Evolutionary conservation across 225 moss, liverwort and hornwort species (phyloP), one percentile per base, ranked within the genome.

Genomic region (Polytrichum commune): DNA sequence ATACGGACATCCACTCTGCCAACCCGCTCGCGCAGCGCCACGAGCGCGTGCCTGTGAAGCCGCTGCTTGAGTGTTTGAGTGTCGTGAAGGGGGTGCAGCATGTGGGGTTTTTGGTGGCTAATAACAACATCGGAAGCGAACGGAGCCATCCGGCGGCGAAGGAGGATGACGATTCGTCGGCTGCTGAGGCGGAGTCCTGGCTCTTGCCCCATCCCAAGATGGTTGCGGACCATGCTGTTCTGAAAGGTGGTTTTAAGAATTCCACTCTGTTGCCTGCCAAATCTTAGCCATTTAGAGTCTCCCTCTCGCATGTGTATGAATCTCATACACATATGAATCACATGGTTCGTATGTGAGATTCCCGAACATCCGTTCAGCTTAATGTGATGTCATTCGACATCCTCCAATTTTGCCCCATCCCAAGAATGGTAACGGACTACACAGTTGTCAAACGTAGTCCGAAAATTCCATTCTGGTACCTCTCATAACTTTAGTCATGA

Each of bases 1-100:
- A 97, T 74, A 92, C 90, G 0, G 97, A 97, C 67, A 97, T 97
- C 77, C 97, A 97, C 74, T 94, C 94, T 0, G 94, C 94, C 0
- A 94, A 97, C 68, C 91, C 91, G 0, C 80, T 97, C 18, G 94
- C 94, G 5, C 86, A 85, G 71, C 92, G 97, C 2, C 97, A 97
- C 67, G 92, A 97, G 84, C 84, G 97, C 65, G 89, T 90, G 63
- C 88, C 94, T 1, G 90, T 94, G 0, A 86, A 79, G 13, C 97
- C 90, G 1, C 80, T 92, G 68, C 85, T 73, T 66, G 92, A 88
- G 69, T 80, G 79, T 27, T 82, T 82, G 0, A 80, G 79, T 5
- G 68, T 66, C 0, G 73, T 63, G 72, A 77, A 80, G 38, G 87
- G 73, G 8, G 83, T 77, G 82, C 25, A 82, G 77, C 20, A 54